Evolutionary conservation across 495 filamentous ascomycete genomes (phyloP), one percentile per base, ranked within the genome.

Genomic region (Xylaria telfairii): DNA sequence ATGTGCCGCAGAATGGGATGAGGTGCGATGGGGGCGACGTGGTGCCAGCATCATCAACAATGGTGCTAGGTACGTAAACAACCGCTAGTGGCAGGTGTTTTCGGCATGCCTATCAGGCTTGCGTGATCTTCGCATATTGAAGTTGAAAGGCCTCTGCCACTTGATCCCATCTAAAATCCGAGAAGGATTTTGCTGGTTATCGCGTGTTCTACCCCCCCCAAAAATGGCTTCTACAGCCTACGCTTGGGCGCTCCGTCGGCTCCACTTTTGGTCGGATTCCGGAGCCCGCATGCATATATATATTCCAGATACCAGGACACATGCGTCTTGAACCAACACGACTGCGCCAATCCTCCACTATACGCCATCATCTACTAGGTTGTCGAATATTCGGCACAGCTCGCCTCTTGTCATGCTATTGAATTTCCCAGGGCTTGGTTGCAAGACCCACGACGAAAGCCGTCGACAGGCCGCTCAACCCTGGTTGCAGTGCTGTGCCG

Each of bases 211-310:
- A 15, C 49, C 21, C 7, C 21, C 3, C 34, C 24, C 21, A 42
- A 12, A 9, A 17, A 39, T 30, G 32, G 21, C 24, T 46, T 44
- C 65, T 56, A 51, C 51, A 56, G 56, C 37, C 37, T 57, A 32
- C 6, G 34, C 24, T 67, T 54, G 64, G 47, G 21, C 56, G 26
- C 47, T 30, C 57, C 30, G 13, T 57, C 19, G 26, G 41, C 42
- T 64, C 42, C 61, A 47, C 61, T 32, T 28, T 47, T 42, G 42
- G 61, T 47, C 47, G 61, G 61, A 64, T 64, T 64, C 26, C 5
- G 26, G 61, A 64, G 61, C 49, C 41, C 28, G 44, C 62, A 51
- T 37, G 44, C 62, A 51, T 51, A 51, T 30, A 34, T 34, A n/a
- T 21, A 60, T 12, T 51, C 62, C 44, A 37, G 44, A 49, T 39